These are phyloP conservation scores for Barnettozyma wickerhamii DNA, from an alignment of 805 yeast genomes.

Conservation along the genomic window DNA sequence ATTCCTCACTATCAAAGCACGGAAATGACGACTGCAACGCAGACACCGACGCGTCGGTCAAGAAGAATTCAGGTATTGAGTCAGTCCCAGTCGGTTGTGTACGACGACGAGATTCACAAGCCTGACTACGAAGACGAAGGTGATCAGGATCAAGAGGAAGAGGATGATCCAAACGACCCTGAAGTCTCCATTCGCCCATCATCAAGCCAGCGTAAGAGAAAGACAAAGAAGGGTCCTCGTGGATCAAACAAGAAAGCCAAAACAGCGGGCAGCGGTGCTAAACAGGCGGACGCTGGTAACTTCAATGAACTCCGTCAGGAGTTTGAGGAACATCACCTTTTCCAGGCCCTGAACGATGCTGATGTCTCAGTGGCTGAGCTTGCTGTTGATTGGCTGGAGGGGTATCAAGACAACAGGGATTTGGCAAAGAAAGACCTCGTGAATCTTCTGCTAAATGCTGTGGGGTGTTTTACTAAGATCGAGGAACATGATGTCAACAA, in stretches of 20 bases:
- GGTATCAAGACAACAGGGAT: constrained; percentile 39
- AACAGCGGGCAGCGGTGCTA: constrained; percentile 6
- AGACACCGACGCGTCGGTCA: constrained; percentile 19
- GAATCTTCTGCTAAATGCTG: constrained; percentile 62
- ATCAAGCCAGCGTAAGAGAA: constrained; percentile 13
- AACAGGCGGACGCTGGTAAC: constrained; percentile 19
- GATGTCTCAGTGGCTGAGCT: constrained; percentile 48
- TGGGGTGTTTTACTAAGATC: constrained; percentile 66
- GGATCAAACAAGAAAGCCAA: constrained; percentile 7
- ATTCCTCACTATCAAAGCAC: background rate
- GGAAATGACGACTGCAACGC: constrained; percentile 6
- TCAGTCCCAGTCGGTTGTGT: constrained; percentile 18
- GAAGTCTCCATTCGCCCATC: constrained; percentile 2
- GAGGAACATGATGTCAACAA: constrained; percentile 73
- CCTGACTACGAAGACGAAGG: constrained; percentile 19
- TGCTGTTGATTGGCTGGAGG: constrained; percentile 55
- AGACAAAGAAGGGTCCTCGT: constrained; percentile 8
- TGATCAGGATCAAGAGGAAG: constrained; percentile 20
- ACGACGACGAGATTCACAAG: constrained; percentile 22
- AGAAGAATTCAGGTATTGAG: constrained; percentile 15
- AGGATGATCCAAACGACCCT: constrained; percentile 12
- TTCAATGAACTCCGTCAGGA: constrained; percentile 36
- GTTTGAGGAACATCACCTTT: constrained; percentile 43
- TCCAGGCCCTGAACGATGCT: constrained; percentile 46
- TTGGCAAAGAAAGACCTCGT: constrained; percentile 57